These are phyloP conservation scores for Phytophthora kernoviae DNA, from an alignment of 352 stramenopile species.

Conservation along the genomic window DNA sequence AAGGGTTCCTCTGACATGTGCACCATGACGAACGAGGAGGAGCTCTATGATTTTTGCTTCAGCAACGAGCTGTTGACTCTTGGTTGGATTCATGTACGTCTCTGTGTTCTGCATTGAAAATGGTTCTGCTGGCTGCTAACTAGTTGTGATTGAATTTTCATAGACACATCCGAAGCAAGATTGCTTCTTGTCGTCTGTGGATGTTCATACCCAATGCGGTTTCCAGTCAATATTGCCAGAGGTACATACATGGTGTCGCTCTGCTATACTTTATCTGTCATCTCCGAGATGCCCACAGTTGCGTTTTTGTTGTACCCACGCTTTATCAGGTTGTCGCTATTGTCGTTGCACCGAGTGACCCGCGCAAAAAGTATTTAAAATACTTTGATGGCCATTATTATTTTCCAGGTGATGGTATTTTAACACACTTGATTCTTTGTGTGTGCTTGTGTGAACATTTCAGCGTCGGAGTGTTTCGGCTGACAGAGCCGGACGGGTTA, in stretches of 20 bases:
- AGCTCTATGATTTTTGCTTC: conserved; percentile 90
- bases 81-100: conserved; percentile 91
- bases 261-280: neutral
- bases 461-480: conserved; percentile 85
- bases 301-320: conserved; percentile 1
- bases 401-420: neutral
- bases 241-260: conserved; percentile 26
- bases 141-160: conserved; percentile 5
- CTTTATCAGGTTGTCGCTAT: conserved; percentile 75
- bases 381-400: neutral
- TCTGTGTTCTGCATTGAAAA: neutral
- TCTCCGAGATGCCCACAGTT: conserved; percentile 8
- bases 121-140: conserved; percentile 3
- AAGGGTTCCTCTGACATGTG: conserved; percentile 88
- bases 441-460: too few species aligned
- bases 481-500: conserved; percentile 78
- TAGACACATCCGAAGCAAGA: conserved; percentile 88
- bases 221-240: conserved; percentile 91
- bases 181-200: conserved; percentile 90
- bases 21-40: conserved; percentile 88
- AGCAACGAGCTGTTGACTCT: conserved; percentile 85
- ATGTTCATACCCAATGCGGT: conserved; percentile 91
- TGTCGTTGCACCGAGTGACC: conserved; percentile 82
- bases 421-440: neutral
- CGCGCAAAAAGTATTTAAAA: conserved; percentile 51